A percentile compares a stretch with the other conserved stretches of the same genome.
phyloP scores from a whole-genome alignment of 2,329 filamentous ascomycete species.

The Stagonosporopsis chrysanthemi region DNA sequence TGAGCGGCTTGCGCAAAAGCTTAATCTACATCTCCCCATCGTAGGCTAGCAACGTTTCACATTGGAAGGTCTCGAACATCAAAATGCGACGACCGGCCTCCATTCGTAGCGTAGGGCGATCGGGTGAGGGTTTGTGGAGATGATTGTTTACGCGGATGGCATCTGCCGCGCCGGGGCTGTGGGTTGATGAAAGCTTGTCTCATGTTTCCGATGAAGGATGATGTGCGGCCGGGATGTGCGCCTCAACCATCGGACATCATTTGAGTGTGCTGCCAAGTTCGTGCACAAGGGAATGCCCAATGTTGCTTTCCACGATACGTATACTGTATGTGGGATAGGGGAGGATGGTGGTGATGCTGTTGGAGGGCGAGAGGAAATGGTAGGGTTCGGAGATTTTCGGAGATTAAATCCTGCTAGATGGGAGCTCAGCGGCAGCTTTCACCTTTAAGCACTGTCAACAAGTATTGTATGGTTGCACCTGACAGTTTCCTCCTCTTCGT shows the following conservation, averaged over 20 bases:
- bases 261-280: background rate
- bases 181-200: conserved; percentile 23
- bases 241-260: background rate
- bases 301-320: background rate
- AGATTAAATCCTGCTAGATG: background rate
- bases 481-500: background rate
- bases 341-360: background rate
- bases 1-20: conserved; percentile 7
- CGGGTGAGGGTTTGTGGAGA: background rate
- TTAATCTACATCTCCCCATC: background rate
- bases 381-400: background rate
- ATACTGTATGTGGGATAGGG: background rate
- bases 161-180: conserved; percentile 9
- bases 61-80: conserved; percentile 2
- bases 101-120: background rate
- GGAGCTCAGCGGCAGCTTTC: too few species aligned
- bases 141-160: background rate
- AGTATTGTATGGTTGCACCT: background rate
- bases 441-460: background rate
- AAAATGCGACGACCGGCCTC: background rate
- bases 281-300: background rate
- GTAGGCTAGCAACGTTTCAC: conserved; percentile 3
- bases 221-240: background rate
- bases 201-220: conserved; percentile 20
- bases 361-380: background rate